A percentile compares a stretch with the other conserved stretches of the same genome.
These are phyloP conservation scores for Porphyrellus cyaneotinctus DNA, from an alignment of 768 basidiomycete species.

Conservation along the genomic window DNA sequence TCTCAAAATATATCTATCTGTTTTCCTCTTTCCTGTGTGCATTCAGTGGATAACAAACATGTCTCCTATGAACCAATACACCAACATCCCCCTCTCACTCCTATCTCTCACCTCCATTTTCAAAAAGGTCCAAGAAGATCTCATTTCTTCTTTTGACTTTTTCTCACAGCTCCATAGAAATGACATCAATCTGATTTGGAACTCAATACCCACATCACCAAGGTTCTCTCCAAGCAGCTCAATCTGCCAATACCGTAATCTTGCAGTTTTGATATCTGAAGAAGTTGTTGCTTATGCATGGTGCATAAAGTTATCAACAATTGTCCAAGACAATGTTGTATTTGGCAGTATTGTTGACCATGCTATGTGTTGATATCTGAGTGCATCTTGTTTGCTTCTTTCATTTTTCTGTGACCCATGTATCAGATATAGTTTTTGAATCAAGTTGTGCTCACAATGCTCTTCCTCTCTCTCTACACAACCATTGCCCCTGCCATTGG, in stretches of 20 bases:
- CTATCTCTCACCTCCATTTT: constrained; percentile 92
- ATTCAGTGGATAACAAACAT: constrained; percentile 98
- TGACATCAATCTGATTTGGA: constrained; percentile 94
- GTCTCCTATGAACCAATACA: constrained; percentile 92
- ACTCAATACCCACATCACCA: constrained; percentile 77
- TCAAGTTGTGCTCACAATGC: constrained; percentile 94
- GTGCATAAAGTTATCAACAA: constrained; percentile 97
- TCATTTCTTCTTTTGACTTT: constrained; percentile 34
- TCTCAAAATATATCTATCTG: constrained; percentile 96
- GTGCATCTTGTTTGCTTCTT: constrained; percentile 51
- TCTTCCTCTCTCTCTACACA: constrained; percentile 88
- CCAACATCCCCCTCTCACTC: constrained; percentile 88
- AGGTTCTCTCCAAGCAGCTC: constrained; percentile 94
- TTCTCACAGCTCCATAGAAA: constrained; percentile 54
- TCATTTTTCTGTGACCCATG: background rate
- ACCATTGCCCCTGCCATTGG: constrained; percentile 79
- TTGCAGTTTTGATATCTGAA: constrained; percentile 96
- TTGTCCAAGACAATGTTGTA: constrained; percentile 95
- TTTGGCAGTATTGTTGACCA: constrained; percentile 87
- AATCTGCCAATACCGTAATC: constrained; percentile 95
- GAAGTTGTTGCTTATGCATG: constrained; percentile 93
- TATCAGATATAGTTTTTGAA: constrained; percentile 75
- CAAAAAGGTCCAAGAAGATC: constrained; percentile 93
- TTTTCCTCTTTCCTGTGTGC: constrained; percentile 97
- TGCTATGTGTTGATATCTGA: constrained; percentile 95